Percentiles rank a stretch among this genome's conserved stretches.
phyloP scores from a whole-genome alignment of 2,329 filamentous ascomycete species.

The Phialophora expanda region DNA sequence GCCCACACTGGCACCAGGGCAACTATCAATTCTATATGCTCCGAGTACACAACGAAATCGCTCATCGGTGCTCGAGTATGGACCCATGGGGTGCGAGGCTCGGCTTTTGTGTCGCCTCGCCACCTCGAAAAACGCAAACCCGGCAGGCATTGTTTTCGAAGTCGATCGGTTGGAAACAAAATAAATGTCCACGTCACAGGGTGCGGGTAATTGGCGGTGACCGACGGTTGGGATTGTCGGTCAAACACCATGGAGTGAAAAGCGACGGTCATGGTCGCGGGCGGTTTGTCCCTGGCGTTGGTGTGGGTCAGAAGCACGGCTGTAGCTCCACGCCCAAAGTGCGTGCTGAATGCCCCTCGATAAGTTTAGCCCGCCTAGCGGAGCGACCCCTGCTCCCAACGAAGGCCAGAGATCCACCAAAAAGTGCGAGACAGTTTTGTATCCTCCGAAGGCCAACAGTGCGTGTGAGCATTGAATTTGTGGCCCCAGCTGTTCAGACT shows the following conservation, averaged over 20 bases:
- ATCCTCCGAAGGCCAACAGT: slow-evolving; percentile 34
- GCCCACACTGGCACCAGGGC: slow-evolving; percentile 10
- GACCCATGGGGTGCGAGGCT: slow-evolving; percentile 5
- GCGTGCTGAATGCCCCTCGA: slow-evolving; percentile 23
- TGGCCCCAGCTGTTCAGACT: slow-evolving; percentile 18
- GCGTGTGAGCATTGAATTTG: slow-evolving; percentile 12
- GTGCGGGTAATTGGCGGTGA: slow-evolving; percentile 21
- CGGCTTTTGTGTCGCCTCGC: slow-evolving; percentile 10
- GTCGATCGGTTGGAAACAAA: neutral
- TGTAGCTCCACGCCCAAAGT: slow-evolving; percentile 12
- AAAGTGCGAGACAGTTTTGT: slow-evolving; percentile 24
- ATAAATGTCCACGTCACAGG: slow-evolving; percentile 8
- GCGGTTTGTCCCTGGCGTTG: slow-evolving; percentile 31
- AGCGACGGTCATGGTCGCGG: slow-evolving; percentile 7
- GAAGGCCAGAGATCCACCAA: slow-evolving; percentile 23
- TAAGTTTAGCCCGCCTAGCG: slow-evolving; percentile 33
- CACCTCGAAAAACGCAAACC: neutral
- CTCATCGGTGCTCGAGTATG: slow-evolving; percentile 9
- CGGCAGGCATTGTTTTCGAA: neutral
- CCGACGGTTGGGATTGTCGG: slow-evolving; percentile 22
- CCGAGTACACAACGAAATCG: slow-evolving; percentile 7
- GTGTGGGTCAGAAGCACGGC: slow-evolving; percentile 14
- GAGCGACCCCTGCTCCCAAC: slow-evolving; percentile 32
- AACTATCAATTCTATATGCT: slow-evolving; percentile 16
- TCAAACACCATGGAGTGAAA: slow-evolving; percentile 17